A percentile compares a stretch with the other conserved stretches of the same genome.
phyloP scores from a whole-genome alignment of 2,329 filamentous ascomycete genomes.

The Cladophialophora psammophila region DNA sequence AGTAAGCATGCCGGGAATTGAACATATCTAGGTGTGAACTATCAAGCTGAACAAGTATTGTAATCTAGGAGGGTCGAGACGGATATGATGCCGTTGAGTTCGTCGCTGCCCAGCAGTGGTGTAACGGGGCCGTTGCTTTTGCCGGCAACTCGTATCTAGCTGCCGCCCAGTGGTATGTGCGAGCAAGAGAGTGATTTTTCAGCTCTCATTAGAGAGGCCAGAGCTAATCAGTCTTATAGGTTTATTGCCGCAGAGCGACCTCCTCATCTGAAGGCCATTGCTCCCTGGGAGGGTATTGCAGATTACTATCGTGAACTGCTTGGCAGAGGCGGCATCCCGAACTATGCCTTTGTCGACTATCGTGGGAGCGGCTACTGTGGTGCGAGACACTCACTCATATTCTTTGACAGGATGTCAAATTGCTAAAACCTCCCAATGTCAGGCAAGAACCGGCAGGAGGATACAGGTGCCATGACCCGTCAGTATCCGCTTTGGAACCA shows the following conservation, averaged over 20 bases:
- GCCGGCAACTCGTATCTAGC: slow-evolving; percentile 56
- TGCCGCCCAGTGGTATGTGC: slow-evolving; percentile 49
- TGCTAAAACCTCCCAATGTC: slow-evolving; percentile 43
- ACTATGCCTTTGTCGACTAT: slow-evolving; percentile 26
- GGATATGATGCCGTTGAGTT: slow-evolving; percentile 56
- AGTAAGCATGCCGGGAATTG: slow-evolving; percentile 9
- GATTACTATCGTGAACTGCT: slow-evolving; percentile 59
- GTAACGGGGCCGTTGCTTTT: slow-evolving; percentile 54
- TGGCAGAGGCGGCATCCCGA: slow-evolving; percentile 50
- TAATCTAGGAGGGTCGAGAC: slow-evolving; percentile 52
- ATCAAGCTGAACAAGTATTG: not conserved
- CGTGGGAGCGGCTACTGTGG: slow-evolving; percentile 23
- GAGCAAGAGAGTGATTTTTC: not conserved
- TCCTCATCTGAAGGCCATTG: slow-evolving; percentile 56
- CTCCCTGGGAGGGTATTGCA: slow-evolving; percentile 57
- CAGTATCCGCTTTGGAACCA: slow-evolving; percentile 45
- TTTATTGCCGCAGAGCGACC: slow-evolving; percentile 53
- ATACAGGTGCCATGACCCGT: slow-evolving; percentile 53
- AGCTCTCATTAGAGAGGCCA: not conserved
- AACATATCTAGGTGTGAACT: no score
- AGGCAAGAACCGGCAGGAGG: slow-evolving; percentile 43
- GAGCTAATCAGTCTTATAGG: slow-evolving; percentile 44
- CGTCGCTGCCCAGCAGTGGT: slow-evolving; percentile 54
- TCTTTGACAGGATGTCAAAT: slow-evolving; percentile 45
- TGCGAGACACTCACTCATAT: slow-evolving; percentile 1